Evolutionary conservation across 257 asterid genomes (phyloP), one percentile per base, ranked within the genome.

Genomic region (Forsythia viridissima): DNA sequence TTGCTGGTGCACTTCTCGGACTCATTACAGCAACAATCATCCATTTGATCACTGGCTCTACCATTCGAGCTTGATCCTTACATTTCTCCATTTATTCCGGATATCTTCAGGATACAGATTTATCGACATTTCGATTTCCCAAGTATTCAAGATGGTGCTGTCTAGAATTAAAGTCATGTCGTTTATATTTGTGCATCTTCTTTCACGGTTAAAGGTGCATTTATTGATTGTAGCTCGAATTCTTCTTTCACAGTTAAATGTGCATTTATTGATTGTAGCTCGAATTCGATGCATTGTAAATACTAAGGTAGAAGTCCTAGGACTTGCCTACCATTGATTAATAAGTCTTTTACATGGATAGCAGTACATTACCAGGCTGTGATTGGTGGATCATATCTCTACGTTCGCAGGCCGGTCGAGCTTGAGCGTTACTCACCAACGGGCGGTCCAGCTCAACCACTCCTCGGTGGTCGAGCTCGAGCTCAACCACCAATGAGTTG

Each of bases 1-100:
- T 82, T 85, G 97, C 95, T 57, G 98, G 97, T 82, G 93, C 92
- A 57, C 61, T 89, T 36, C 85, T 93, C 69, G 98, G 97, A 79
- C 59, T 88, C 30, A 36, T 77, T 69, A 91, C 92, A 13, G 90
- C 96, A 71, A 61, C 84, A 70, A 74, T 80, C 52, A 46, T 88
- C 63, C 79, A 84, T 85, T 75, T 88, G 79, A 86, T 92, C 68
- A 65, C 61, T 38, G 78, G 84, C 73, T 68, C 80, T 37, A 77
- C 80, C 71, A 72, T 40, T 86, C 76, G 72, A 81, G 85, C 87
- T 59, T 86, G 87, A 92, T 46, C 40, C 12, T 11, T 63, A 11
- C 70, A 24, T 21, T 21, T 52, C 66, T 30, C 6, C 38, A 63
- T 16, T 63, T 63, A 3, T 11, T 10, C 40, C 0, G 18, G 3